Percentiles rank a stretch among this genome's conserved stretches.
Conservation (phyloP, 345 rosid genomes). For the Corchorus olitorius region DNA sequence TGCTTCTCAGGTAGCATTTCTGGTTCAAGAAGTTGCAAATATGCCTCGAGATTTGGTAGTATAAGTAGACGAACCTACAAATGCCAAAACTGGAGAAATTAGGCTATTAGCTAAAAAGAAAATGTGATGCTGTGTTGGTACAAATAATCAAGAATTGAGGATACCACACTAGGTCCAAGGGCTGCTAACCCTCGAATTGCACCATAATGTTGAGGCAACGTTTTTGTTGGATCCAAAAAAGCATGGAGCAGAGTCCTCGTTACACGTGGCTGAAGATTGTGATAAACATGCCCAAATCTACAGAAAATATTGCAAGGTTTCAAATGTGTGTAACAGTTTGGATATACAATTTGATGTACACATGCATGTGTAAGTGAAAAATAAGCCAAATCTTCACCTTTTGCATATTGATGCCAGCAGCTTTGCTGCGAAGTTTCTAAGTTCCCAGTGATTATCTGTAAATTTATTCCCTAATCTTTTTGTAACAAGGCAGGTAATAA, state of each 20-base stretch:
- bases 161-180: conserved; percentile 83
- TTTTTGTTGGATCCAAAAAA: conserved; percentile 80
- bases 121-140: background rate
- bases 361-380: background rate
- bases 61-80: conserved; percentile 75
- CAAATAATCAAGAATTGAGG: conserved; percentile 15
- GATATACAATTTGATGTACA: background rate
- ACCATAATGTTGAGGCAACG: conserved; percentile 86
- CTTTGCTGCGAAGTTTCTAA: conserved; percentile 70
- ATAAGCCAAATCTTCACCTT: conserved; percentile 42
- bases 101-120: background rate
- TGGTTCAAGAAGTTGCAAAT: conserved; percentile 68
- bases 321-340: conserved; percentile 6
- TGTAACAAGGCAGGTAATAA: conserved; percentile 76
- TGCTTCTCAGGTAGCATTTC: conserved; percentile 72
- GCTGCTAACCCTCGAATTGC: conserved; percentile 88
- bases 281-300: conserved; percentile 90
- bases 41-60: conserved; percentile 76
- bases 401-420: conserved; percentile 71
- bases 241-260: conserved; percentile 83
- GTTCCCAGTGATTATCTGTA: conserved; percentile 81
- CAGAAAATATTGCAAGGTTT: conserved; percentile 24
- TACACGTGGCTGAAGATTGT: conserved; percentile 75
- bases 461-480: conserved; percentile 65
- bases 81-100: background rate